Conservation (phyloP, 768 basidiomycete species). For the Sistotremastrum suecicum region DNA sequence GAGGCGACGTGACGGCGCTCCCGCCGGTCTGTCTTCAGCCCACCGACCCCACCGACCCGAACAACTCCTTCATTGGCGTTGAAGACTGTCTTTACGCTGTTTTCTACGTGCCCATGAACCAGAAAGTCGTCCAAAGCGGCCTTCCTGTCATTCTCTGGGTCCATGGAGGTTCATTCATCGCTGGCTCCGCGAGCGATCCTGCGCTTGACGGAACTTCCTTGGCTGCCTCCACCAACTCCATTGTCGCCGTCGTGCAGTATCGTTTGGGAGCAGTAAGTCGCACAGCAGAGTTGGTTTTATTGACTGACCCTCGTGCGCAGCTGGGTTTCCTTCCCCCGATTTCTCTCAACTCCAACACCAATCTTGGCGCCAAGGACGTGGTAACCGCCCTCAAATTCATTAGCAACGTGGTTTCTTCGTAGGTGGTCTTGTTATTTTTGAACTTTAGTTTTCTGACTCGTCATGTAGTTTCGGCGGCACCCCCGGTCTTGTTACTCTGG, state of each 20-base stretch:
- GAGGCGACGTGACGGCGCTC: slow-evolving; percentile 34
- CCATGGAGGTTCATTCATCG: slow-evolving; percentile 72
- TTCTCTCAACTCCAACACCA: slow-evolving; percentile 36
- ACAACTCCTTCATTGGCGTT: slow-evolving; percentile 26
- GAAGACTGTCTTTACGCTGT: slow-evolving; percentile 81
- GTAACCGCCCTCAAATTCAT: slow-evolving; percentile 54
- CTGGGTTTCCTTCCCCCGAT: slow-evolving; percentile 61
- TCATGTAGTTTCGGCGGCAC: slow-evolving; percentile 47
- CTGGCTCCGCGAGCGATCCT: slow-evolving; percentile 55
- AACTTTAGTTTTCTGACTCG: too few species aligned
- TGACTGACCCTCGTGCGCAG: slow-evolving; percentile 18
- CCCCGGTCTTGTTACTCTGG: slow-evolving; percentile 49
- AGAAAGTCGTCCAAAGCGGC: not conserved
- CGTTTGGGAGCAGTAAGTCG: slow-evolving; percentile 58
- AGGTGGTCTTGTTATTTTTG: too few species aligned
- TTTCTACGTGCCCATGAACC: slow-evolving; percentile 42
- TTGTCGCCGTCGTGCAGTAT: slow-evolving; percentile 76
- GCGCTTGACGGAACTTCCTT: slow-evolving; percentile 70
- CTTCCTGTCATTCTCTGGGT: slow-evolving; percentile 32
- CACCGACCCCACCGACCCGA: slow-evolving; percentile 19
- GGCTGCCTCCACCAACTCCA: slow-evolving; percentile 53
- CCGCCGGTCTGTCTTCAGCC: slow-evolving; percentile 65
- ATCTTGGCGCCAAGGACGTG: slow-evolving; percentile 57
- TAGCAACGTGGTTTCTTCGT: slow-evolving; percentile 29
- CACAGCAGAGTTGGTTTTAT: not conserved